Evolutionary conservation across 768 basidiomycete species (phyloP).

Genomic region (Myochromella boudieri): DNA sequence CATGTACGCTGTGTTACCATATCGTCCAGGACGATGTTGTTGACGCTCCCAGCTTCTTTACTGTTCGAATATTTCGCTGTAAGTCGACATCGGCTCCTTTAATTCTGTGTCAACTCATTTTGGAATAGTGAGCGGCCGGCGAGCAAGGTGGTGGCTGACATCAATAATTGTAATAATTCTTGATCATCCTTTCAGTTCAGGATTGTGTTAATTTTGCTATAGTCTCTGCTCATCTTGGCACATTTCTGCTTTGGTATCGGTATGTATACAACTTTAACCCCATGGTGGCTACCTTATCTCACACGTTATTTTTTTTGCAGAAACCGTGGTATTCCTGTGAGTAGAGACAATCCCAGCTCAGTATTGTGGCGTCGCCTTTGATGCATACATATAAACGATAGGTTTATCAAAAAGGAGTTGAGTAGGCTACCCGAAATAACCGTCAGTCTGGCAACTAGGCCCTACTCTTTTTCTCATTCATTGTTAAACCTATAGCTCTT

Average conservation of each 20-base stretch:
- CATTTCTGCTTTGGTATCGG: constrained; percentile 39
- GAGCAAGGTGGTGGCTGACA: constrained; percentile 31
- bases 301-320: constrained; percentile 18
- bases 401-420: constrained; percentile 39
- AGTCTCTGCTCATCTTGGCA: constrained; percentile 25
- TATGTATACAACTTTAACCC: constrained; percentile 10
- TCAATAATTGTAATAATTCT: constrained; percentile 26
- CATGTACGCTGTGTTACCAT: constrained; percentile 19
- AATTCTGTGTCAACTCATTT: not conserved
- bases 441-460: constrained; percentile 23
- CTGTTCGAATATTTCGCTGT: constrained; percentile 30
- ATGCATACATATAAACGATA: constrained; percentile 12
- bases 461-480: not conserved
- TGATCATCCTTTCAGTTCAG: not conserved
- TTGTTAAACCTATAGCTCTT: constrained; percentile 22
- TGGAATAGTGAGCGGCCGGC: constrained; percentile 29
- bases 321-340: constrained; percentile 38
- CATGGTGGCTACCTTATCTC: not conserved
- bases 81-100: constrained; percentile 5
- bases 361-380: constrained; percentile 29
- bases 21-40: not conserved
- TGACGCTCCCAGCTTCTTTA: constrained; percentile 28
- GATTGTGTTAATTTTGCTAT: constrained; percentile 1
- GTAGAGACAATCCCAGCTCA: constrained; percentile 26
- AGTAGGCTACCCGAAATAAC: constrained; percentile 30